phyloP scores from a whole-genome alignment of 1,284 basidiomycete genomes.

The Tremellales sp. region DNA sequence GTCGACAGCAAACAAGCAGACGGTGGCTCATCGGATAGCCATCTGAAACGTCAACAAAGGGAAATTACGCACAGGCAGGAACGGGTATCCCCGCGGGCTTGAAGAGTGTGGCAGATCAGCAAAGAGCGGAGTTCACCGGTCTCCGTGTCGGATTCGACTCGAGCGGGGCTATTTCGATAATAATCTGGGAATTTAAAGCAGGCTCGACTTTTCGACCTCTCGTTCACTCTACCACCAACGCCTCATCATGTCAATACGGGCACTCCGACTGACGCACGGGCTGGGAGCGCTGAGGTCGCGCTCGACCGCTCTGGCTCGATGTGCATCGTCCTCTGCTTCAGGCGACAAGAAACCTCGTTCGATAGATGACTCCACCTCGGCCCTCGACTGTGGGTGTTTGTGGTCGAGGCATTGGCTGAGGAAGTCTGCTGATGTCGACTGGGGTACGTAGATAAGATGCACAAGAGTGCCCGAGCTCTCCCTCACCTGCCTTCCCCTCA shows the following conservation, averaged over 20 bases:
- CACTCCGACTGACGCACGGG: conserved; percentile 5
- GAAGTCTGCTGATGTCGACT: background rate
- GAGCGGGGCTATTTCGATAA: too few relatives aligned
- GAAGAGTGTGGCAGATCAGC: too few relatives aligned
- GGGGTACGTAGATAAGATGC: conserved; percentile 45
- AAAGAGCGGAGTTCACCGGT: too few relatives aligned
- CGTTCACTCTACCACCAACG: too few relatives aligned
- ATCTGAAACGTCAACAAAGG: too few relatives aligned
- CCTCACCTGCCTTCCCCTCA: conserved; percentile 38
- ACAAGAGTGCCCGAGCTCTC: conserved; percentile 35
- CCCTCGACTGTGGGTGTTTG: conserved; percentile 85
- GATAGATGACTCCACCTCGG: conserved; percentile 87
- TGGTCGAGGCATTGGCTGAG: background rate
- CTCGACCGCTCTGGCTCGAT: conserved; percentile 15
- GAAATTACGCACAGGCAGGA: too few relatives aligned
- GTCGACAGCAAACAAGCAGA: too few relatives aligned
- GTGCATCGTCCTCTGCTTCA: conserved; percentile 16
- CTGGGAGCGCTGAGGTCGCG: conserved; percentile 14
- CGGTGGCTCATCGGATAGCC: too few relatives aligned
- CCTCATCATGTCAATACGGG: conserved; percentile 18
- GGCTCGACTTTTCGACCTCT: too few relatives aligned
- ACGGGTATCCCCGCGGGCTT: too few relatives aligned
- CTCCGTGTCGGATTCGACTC: too few relatives aligned
- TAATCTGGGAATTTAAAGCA: too few relatives aligned
- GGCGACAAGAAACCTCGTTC: conserved; percentile 45